phyloP scores from a whole-genome alignment of 768 basidiomycete genomes.

The Piloderma croceum region DNA sequence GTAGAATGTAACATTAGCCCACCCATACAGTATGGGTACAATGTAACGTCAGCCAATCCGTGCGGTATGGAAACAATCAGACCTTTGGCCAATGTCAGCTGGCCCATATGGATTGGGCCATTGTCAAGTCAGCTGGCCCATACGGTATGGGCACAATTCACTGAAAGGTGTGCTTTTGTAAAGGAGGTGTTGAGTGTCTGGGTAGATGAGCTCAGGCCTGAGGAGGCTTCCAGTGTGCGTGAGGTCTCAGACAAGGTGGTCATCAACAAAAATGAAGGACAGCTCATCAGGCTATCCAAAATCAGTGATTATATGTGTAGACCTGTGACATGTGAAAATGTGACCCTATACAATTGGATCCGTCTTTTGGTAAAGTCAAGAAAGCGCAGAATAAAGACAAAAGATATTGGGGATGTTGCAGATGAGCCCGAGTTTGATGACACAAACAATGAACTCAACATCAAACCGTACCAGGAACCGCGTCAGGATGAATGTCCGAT shows the following conservation, averaged over 20 bases:
- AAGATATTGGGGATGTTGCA: background rate
- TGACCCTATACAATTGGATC: constrained; percentile 26
- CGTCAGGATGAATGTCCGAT: too few relatives aligned
- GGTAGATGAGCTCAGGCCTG: background rate
- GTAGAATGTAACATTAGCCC: too few relatives aligned
- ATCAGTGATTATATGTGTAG: constrained; percentile 31
- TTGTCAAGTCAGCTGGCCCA: too few relatives aligned
- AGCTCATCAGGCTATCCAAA: constrained; percentile 18
- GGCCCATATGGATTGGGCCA: too few relatives aligned
- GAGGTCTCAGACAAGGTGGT: constrained; percentile 1
- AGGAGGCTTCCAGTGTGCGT: too few relatives aligned
- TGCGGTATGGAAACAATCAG: too few relatives aligned
- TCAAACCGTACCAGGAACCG: too few relatives aligned
- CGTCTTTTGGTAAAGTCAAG: constrained; percentile 9
- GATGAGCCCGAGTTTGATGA: background rate
- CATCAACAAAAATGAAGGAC: constrained; percentile 13
- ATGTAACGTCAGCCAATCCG: too few relatives aligned
- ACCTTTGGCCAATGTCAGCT: too few relatives aligned
- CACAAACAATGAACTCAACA: background rate
- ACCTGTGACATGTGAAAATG: constrained; percentile 9
- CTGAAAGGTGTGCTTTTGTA: too few relatives aligned
- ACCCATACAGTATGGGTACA: too few relatives aligned
- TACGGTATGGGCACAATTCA: too few relatives aligned
- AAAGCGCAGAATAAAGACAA: background rate
- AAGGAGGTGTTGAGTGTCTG: constrained; percentile 17